These are phyloP conservation scores for Aspergillus ochraceus DNA, from an alignment of 2,329 filamentous ascomycete species.

Conservation along the genomic window DNA sequence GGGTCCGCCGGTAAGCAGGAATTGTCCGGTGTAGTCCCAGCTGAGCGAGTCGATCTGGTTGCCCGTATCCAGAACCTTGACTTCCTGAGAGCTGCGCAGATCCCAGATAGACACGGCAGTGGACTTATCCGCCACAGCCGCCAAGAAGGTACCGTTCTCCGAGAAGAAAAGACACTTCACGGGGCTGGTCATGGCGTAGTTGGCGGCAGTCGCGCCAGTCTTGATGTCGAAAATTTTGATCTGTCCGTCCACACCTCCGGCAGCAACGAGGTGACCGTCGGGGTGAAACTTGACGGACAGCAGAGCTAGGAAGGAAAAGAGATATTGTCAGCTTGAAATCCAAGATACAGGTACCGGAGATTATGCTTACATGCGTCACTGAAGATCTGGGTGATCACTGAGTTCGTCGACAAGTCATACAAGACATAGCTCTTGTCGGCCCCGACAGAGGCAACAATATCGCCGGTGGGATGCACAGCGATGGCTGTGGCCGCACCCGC, in stretches of 20 bases:
- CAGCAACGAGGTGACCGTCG: slow-evolving; percentile 90
- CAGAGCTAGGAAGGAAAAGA: slow-evolving; percentile 55
- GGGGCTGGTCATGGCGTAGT: slow-evolving; percentile 65
- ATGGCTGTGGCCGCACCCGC: slow-evolving; percentile 77
- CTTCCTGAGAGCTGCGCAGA: slow-evolving; percentile 77
- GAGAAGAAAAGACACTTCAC: slow-evolving; percentile 81
- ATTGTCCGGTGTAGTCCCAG: slow-evolving; percentile 97
- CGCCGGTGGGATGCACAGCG: slow-evolving; percentile 77
- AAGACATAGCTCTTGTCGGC: slow-evolving; percentile 90
- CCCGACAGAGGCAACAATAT: slow-evolving; percentile 82
- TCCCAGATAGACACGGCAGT: slow-evolving; percentile 85
- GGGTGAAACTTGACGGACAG: slow-evolving; percentile 86
- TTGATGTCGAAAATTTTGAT: slow-evolving; percentile 90
- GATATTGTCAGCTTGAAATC: background rate
- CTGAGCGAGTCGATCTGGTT: slow-evolving; percentile 71
- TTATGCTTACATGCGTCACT: slow-evolving; percentile 69
- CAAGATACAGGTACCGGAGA: slow-evolving; percentile 1
- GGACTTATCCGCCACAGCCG: slow-evolving; percentile 74
- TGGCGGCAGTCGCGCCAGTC: slow-evolving; percentile 72
- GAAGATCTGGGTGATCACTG: slow-evolving; percentile 74
- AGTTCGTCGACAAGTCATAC: slow-evolving; percentile 72
- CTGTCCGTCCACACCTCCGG: slow-evolving; percentile 74
- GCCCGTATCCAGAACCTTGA: slow-evolving; percentile 84
- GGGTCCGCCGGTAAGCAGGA: slow-evolving; percentile 76
- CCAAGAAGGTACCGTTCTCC: slow-evolving; percentile 96